Evolutionary conservation across 768 basidiomycete genomes (phyloP), one percentile per base, ranked within the genome.

Genomic region (Udeniomyces megalosporus): DNA sequence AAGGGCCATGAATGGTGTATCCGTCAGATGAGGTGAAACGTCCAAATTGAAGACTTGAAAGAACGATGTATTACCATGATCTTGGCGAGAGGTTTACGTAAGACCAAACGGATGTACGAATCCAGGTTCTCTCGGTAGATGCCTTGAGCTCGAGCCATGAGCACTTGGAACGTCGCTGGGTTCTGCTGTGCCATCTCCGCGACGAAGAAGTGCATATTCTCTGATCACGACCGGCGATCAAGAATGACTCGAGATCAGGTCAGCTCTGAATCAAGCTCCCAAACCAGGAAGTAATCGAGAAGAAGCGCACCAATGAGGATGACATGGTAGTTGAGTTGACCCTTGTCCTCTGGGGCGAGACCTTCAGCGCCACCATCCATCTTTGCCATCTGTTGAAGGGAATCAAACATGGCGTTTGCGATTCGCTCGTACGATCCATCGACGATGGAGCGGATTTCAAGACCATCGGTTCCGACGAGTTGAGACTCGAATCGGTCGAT

Each of bases 171-270:
- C 76, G 52, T 87, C 80, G 60, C 79, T 75, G 56, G 84, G 75
- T 69, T 86, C 80, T 89, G 77, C 67, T 80, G 80, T 0, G 83
- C 79, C 35, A 85, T 82, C 69, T 93, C 91, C 0, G 84, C 81
- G 42, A 90, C 80, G 70, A 95, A 93, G 70, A 86, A 84, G 67
- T 92, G 86, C 91, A 93, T 95, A 71, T 97, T 97, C 74, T 95
- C 93, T 97, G 2, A 31, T 42, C 10, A 42, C 8, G 38, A 42
- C 38, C 10, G 17, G 17, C 38, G 38, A 42, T 42, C 10, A 10
- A 11, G 14, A 35, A 35, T 15, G 24, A 5, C 14, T 44, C 0
- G 8, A 4, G 22, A 29, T 42, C 8, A 52, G 46, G 6, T n/a
- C 31, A 20, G 31, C 2, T 26, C 11, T 4, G 45, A n/a, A n/a